Percentiles rank a stretch among this genome's conserved stretches.
phyloP scores from a whole-genome alignment of 306 rosid genomes.

The Casuarina equisetifolia region DNA sequence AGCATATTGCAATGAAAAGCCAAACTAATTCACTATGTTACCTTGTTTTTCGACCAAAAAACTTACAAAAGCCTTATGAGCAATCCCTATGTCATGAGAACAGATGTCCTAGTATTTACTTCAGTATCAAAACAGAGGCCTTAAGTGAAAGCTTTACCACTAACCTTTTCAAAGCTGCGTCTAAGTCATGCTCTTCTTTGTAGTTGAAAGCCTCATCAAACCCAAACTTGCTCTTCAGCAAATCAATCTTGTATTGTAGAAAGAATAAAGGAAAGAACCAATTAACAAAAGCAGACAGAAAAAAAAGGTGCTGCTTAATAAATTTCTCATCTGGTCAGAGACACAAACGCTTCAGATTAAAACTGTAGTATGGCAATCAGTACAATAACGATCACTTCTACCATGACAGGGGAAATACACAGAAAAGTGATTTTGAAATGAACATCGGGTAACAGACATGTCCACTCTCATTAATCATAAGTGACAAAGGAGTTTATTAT shows the following conservation, averaged over 20 bases:
- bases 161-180: constrained; percentile 31
- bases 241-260: constrained; percentile 18
- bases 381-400: neutral
- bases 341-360: too few relatives aligned
- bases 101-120: too few relatives aligned
- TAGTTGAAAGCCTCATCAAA: constrained; percentile 40
- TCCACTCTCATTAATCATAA: neutral
- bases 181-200: constrained; percentile 9
- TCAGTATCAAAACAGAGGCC: too few relatives aligned
- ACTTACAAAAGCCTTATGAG: too few relatives aligned
- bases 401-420: neutral
- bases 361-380: too few relatives aligned
- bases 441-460: neutral
- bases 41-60: neutral
- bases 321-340: neutral
- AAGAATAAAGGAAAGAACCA: neutral
- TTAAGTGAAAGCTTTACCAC: too few relatives aligned
- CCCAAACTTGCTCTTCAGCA: constrained; percentile 38
- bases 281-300: neutral
- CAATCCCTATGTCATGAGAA: too few relatives aligned
- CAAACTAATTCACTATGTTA: neutral
- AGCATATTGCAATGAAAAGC: neutral
- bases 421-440: neutral
- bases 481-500: neutral
- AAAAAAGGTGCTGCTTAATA: neutral